Percentiles rank a stretch among this genome's conserved stretches.
Evolutionary conservation across 345 rosid genomes (phyloP).

Genomic region (Psidium friedrichsthalianum): DNA sequence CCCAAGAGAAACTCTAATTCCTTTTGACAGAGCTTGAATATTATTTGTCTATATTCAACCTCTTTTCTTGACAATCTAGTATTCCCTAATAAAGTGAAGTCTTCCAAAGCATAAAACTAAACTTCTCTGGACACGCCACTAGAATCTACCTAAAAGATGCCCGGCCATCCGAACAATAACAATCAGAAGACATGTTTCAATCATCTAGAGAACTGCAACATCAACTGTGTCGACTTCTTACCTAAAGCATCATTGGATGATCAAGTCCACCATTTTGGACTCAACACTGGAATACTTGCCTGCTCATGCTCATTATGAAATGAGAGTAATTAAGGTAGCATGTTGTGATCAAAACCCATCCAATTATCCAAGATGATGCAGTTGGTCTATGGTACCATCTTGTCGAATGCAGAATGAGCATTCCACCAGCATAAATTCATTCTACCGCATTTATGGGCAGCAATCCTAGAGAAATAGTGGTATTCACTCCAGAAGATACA

Average conservation of each 20-base stretch:
- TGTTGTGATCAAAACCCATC: not conserved
- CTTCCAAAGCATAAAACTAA: not conserved
- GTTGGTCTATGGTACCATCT: not conserved
- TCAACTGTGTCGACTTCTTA: not conserved
- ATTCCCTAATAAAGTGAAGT: not conserved
- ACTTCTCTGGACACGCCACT: not conserved
- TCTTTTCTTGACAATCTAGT: not conserved
- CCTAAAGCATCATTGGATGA: not conserved
- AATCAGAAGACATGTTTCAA: not conserved
- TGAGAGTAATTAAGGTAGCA: not conserved
- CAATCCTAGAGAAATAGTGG: not conserved
- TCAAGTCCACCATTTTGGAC: not conserved
- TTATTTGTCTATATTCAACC: not conserved
- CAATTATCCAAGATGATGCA: not conserved
- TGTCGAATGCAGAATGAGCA: not conserved
- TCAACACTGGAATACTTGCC: not conserved
- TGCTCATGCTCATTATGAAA: not conserved
- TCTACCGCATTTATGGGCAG: not conserved
- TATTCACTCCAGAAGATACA: not conserved
- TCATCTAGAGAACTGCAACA: not conserved
- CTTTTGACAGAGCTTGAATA: not conserved
- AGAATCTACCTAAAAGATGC: not conserved
- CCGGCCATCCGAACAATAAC: not conserved
- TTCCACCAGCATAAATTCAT: not conserved
- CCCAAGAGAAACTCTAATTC: not conserved